Conservation (phyloP, 148 eudicot species). For the Amaranthus cruentus region DNA sequence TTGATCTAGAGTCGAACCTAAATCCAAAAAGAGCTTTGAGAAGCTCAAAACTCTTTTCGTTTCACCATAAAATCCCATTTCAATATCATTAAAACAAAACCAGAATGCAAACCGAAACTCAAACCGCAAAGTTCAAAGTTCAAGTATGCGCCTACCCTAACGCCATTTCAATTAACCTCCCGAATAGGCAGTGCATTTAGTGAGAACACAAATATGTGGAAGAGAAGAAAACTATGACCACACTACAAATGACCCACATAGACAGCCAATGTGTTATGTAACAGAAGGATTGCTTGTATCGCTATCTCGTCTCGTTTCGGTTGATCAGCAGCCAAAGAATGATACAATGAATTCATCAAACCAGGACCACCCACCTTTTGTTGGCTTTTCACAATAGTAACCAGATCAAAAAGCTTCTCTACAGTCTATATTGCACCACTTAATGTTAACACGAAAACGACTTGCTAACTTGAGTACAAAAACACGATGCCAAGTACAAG, state of each 20-base stretch:
- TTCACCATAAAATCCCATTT: too few relatives aligned
- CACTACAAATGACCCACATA: slow-evolving; percentile 1
- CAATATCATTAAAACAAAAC: too few relatives aligned
- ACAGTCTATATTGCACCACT: slow-evolving; percentile 2
- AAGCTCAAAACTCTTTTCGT: too few relatives aligned
- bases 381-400: neutral
- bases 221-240: neutral
- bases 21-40: too few relatives aligned
- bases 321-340: neutral
- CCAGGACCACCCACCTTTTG: slow-evolving; percentile 19
- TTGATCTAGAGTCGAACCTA: too few relatives aligned
- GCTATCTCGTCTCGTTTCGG: neutral
- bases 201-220: neutral
- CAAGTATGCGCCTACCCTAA: too few relatives aligned
- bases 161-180: too few relatives aligned
- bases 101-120: too few relatives aligned
- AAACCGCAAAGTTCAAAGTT: too few relatives aligned
- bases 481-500: slow-evolving; percentile 9
- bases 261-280: slow-evolving; percentile 5
- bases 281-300: neutral
- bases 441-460: slow-evolving; percentile 13
- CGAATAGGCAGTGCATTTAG: neutral
- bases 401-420: neutral
- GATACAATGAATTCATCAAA: slow-evolving; percentile 11
- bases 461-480: slow-evolving; percentile 22